Percentiles rank a stretch among this genome's conserved stretches.
These are phyloP conservation scores for Hyaloscypha hepaticicola DNA, from an alignment of 495 filamentous ascomycete species.

Conservation along the genomic window DNA sequence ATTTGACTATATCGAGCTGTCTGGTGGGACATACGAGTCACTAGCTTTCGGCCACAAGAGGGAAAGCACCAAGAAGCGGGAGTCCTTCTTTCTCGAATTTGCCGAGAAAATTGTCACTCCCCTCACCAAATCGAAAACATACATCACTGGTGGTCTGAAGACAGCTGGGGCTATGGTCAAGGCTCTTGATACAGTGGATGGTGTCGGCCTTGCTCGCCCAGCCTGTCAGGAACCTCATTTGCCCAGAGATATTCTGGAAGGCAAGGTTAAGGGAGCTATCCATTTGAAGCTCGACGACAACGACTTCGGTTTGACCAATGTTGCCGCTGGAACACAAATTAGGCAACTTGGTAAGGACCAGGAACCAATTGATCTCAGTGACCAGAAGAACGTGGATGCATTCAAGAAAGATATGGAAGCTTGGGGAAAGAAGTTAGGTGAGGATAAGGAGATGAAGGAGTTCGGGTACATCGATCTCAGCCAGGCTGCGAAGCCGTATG, in stretches of 20 bases:
- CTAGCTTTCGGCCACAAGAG: constrained; percentile 51
- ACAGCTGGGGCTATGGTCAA: constrained; percentile 61
- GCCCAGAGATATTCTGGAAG: constrained; percentile 48
- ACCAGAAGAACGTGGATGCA: constrained; percentile 39
- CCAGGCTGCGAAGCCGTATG: constrained; percentile 21
- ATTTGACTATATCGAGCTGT: constrained; percentile 67
- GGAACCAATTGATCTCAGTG: constrained; percentile 51
- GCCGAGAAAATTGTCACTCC: constrained; percentile 58
- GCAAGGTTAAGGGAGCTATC: constrained; percentile 46
- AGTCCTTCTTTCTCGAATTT: constrained; percentile 67
- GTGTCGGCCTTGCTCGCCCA: constrained; percentile 55
- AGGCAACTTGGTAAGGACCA: constrained; percentile 51
- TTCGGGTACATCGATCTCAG: constrained; percentile 33
- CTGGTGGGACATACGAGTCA: constrained; percentile 62
- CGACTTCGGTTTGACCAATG: constrained; percentile 45
- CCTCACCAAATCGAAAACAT: constrained; percentile 52
- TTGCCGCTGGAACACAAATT: constrained; percentile 50
- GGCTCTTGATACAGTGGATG: constrained; percentile 55
- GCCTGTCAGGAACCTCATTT: constrained; percentile 52
- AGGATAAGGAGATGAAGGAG: constrained; percentile 33
- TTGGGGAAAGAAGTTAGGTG: constrained; percentile 26
- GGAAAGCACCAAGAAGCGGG: constrained; percentile 55
- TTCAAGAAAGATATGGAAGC: constrained; percentile 31
- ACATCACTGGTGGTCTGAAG: constrained; percentile 62
- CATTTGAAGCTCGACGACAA: constrained; percentile 45